Conservation (phyloP, 352 stramenopile genomes). For the Globisporangium recalcitrans region DNA sequence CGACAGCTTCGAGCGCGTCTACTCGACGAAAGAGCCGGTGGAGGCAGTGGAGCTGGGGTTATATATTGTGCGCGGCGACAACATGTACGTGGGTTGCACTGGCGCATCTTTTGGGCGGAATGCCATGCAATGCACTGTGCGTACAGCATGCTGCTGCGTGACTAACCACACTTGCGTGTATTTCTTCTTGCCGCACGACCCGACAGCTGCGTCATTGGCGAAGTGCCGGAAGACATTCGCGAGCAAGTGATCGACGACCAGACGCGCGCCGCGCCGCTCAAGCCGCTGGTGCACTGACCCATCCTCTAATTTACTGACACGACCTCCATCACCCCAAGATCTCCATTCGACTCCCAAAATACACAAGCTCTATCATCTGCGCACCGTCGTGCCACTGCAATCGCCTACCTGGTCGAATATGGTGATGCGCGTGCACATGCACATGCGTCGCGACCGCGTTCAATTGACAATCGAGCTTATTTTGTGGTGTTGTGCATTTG, state of each 20-base stretch:
- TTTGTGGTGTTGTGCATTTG: not conserved
- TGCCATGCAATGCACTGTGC: not conserved
- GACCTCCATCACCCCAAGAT: not conserved
- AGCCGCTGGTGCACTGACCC: slow-evolving; percentile 88
- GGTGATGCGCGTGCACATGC: too few species aligned
- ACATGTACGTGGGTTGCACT: slow-evolving; percentile 66
- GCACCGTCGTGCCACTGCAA: not conserved
- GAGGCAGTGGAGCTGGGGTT: slow-evolving; percentile 88
- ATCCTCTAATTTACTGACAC: slow-evolving; percentile 33
- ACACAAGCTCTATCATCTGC: not conserved
- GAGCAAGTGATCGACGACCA: slow-evolving; percentile 88
- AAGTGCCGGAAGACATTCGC: slow-evolving; percentile 84
- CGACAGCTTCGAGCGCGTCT: slow-evolving; percentile 92
- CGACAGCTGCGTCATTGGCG: slow-evolving; percentile 75
- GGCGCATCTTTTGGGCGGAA: too few species aligned
- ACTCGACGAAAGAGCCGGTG: slow-evolving; percentile 86
- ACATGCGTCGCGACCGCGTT: too few species aligned
- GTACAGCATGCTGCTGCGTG: not conserved
- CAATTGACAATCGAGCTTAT: too few species aligned
- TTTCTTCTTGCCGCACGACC: not conserved
- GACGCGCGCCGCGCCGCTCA: slow-evolving; percentile 83
- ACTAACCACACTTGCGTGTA: not conserved
- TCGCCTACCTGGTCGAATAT: too few species aligned
- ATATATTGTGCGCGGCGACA: slow-evolving; percentile 93
- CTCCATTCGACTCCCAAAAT: not conserved